These are phyloP conservation scores for Spathaspora gorwiae DNA, from an alignment of 805 yeast genomes.

Conservation along the genomic window DNA sequence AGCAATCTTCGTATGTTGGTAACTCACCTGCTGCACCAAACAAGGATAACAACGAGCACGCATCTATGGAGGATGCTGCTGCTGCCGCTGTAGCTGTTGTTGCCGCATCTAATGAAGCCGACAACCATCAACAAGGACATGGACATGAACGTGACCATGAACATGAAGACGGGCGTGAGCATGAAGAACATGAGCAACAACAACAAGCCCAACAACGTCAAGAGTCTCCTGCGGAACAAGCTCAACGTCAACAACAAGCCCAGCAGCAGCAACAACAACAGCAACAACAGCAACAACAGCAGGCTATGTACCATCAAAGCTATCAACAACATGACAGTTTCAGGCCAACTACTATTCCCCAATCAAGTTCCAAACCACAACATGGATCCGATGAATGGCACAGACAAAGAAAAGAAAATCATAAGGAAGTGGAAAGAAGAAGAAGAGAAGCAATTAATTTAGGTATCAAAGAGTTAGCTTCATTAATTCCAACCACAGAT, in stretches of 20 bases:
- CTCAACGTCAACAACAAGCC: slow-evolving; percentile 12
- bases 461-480: slow-evolving; percentile 80
- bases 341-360: slow-evolving; percentile 9
- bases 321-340: slow-evolving; percentile 14
- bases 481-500: slow-evolving; percentile 75
- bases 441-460: slow-evolving; percentile 83
- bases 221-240: neutral
- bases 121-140: slow-evolving; percentile 13
- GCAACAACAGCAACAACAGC: slow-evolving; percentile 13
- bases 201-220: slow-evolving; percentile 8
- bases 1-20: slow-evolving; percentile 28
- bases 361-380: slow-evolving; percentile 43
- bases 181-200: slow-evolving; percentile 16
- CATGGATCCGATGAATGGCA: slow-evolving; percentile 87
- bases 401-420: slow-evolving; percentile 77
- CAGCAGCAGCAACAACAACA: slow-evolving; percentile 24
- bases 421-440: slow-evolving; percentile 92
- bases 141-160: slow-evolving; percentile 21
- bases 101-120: slow-evolving; percentile 24
- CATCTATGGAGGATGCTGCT: slow-evolving; percentile 15
- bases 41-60: slow-evolving; percentile 10
- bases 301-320: slow-evolving; percentile 14
- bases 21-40: slow-evolving; percentile 10
- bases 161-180: slow-evolving; percentile 20
- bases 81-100: slow-evolving; percentile 36